These are phyloP conservation scores for Trypanosoma melophagium DNA, from an alignment of 208 protist species.

Conservation along the genomic window DNA sequence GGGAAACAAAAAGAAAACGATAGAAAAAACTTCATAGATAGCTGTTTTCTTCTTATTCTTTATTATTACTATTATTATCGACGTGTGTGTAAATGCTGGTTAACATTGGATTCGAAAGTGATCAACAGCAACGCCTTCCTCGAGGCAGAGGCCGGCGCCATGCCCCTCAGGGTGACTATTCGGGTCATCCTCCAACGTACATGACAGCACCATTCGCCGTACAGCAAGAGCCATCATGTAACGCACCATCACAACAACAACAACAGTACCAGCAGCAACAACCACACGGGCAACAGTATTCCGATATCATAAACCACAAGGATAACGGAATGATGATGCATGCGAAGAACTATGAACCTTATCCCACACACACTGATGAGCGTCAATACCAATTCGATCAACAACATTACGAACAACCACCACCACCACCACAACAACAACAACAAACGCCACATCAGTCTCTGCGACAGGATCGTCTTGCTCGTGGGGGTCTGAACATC, in stretches of 20 bases:
- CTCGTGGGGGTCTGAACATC: constrained; percentile 49
- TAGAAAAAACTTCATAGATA: neutral
- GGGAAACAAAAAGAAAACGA: neutral
- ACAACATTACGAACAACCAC: constrained; percentile 48
- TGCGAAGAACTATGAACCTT: neutral
- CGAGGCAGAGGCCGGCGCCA: constrained; percentile 58
- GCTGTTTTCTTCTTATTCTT: too few relatives aligned
- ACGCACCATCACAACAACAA: neutral
- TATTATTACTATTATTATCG: too few relatives aligned
- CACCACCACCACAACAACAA: constrained; percentile 13
- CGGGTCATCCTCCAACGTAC: constrained; percentile 13
- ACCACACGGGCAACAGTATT: constrained; percentile 39
- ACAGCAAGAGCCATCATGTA: constrained; percentile 8
- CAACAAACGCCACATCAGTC: neutral
- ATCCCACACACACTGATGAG: too few relatives aligned
- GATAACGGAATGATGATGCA: constrained; percentile 1
- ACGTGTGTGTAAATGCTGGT: constrained; percentile 20
- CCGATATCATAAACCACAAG: too few relatives aligned
- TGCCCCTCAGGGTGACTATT: constrained; percentile 46
- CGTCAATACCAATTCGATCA: too few relatives aligned
- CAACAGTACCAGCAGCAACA: constrained; percentile 1
- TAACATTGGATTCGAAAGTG: constrained; percentile 56
- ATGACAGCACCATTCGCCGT: constrained; percentile 31
- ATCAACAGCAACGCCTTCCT: constrained; percentile 33
- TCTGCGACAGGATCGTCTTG: constrained; percentile 4